Conservation (phyloP, 306 rosid genomes). For the Gynostemma pentaphyllum region DNA sequence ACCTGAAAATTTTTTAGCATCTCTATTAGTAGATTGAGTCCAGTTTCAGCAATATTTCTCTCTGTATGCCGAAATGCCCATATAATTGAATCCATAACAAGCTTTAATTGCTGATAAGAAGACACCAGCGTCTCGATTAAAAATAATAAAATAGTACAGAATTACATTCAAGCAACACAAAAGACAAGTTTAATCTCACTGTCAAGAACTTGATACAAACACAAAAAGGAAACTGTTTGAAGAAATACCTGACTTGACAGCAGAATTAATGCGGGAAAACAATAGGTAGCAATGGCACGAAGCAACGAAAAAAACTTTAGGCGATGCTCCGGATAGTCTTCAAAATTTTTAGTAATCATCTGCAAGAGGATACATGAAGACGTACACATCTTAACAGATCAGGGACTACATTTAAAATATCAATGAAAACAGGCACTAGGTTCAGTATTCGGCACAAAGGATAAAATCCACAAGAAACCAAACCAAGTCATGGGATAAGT, state of each 20-base stretch:
- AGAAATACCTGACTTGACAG: constrained; percentile 76
- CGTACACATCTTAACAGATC: constrained; percentile 1
- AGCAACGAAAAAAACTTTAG: constrained; percentile 94
- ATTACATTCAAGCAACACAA: background rate
- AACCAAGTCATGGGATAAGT: too few species aligned
- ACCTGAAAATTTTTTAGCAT: constrained; percentile 93
- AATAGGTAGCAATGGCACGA: constrained; percentile 86
- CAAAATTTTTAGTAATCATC: constrained; percentile 94
- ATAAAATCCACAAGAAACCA: background rate
- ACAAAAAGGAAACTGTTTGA: background rate
- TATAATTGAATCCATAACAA: constrained; percentile 93
- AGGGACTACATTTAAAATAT: background rate
- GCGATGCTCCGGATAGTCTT: constrained; percentile 97
- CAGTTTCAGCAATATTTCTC: constrained; percentile 94
- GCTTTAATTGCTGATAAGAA: constrained; percentile 77
- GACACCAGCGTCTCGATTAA: background rate
- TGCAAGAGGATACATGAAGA: constrained; percentile 12
- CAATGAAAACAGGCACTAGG: background rate
- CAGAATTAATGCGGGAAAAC: constrained; percentile 84
- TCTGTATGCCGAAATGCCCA: constrained; percentile 99
- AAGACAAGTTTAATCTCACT: background rate
- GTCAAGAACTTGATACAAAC: background rate
- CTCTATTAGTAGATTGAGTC: constrained; percentile 64
- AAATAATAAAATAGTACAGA: background rate
- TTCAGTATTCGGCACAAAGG: background rate